Evolutionary conservation across 345 rosid genomes (phyloP), one percentile per base, ranked within the genome.

Genomic region (Brassica rapa): DNA sequence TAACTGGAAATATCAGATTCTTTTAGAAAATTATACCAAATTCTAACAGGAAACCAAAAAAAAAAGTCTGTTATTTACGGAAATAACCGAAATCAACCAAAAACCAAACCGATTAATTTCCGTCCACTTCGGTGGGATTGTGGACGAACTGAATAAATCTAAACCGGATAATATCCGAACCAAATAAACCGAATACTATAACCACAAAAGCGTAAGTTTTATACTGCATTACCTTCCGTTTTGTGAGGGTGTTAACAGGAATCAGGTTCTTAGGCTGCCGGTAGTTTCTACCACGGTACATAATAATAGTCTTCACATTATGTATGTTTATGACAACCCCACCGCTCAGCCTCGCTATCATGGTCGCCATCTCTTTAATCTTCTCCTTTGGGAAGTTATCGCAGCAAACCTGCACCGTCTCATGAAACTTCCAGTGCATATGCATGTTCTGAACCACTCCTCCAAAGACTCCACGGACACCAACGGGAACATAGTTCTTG

Each of bases 391-490:
- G 91, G 71, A 92, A 91, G 83, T 92, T 91, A 83, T 92, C 98
- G 72, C 98, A 94, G 53, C 95, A 91, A 60, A 92, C 98, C 85
- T 94, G 98, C 55, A 94, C 97, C 0, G 98, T 94, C 88, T 94
- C 98, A 63, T 94, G 98, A 86, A 94, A 94, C 86, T 94, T 94
- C 98, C 98, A 94, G 62, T 94, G 98, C 73, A 94, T 86, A 86
- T 94, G 98, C 98, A 94, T 91, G 83, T 94, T 94, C 73, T 94
- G 98, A 8, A 94, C 98, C 23, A 93, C 98, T 70, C 98, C 98
- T 72, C 98, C 98, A 84, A 94, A 94, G 70, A 94, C 98, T 71
- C 98, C 98, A 73, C 98, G 92, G 25, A 93, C 94, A 86, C 98
- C 98, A 60, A 94, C 98, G 29, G 98, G 98, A 37, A 93, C 98